These are phyloP conservation scores for Penicillium manginii DNA, from an alignment of 495 filamentous ascomycete genomes.

Conservation along the genomic window DNA sequence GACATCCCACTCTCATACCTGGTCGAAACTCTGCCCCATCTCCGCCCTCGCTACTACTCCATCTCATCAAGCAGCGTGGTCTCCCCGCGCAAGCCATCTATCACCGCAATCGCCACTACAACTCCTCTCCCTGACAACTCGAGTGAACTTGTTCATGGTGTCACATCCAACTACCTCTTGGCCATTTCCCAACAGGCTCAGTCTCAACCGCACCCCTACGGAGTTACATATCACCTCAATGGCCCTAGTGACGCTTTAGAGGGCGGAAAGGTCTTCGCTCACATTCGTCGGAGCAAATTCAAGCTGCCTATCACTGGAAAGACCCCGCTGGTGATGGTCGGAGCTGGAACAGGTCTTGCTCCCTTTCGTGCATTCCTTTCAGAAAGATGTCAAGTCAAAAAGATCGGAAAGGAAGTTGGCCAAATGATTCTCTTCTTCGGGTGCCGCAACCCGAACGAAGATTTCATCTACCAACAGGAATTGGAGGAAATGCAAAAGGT, in stretches of 20 bases:
- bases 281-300: slow-evolving; percentile 52
- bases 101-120: slow-evolving; percentile 48
- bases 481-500: slow-evolving; percentile 32
- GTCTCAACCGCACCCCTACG: slow-evolving; percentile 31
- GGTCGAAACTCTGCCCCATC: slow-evolving; percentile 44
- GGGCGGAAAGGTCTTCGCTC: slow-evolving; percentile 39
- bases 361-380: slow-evolving; percentile 52
- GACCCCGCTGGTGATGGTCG: slow-evolving; percentile 49
- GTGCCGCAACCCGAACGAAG: slow-evolving; percentile 43
- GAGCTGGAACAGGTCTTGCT: slow-evolving; percentile 51
- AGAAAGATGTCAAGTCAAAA: slow-evolving; percentile 43
- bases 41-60: slow-evolving; percentile 57
- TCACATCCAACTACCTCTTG: slow-evolving; percentile 55
- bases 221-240: slow-evolving; percentile 39
- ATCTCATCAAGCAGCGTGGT: slow-evolving; percentile 56
- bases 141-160: slow-evolving; percentile 40
- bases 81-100: slow-evolving; percentile 42
- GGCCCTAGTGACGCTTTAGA: slow-evolving; percentile 33
- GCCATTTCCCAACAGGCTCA: slow-evolving; percentile 29
- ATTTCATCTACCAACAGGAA: slow-evolving; percentile 49
- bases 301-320: slow-evolving; percentile 40
- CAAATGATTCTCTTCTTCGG: slow-evolving; percentile 51
- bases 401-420: slow-evolving; percentile 44
- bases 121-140: slow-evolving; percentile 28
- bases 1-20: slow-evolving; percentile 48